Evolutionary conservation across 75 land plant species (phyloP), one percentile per base, ranked within the genome.

Genomic region (Picea glauca): DNA sequence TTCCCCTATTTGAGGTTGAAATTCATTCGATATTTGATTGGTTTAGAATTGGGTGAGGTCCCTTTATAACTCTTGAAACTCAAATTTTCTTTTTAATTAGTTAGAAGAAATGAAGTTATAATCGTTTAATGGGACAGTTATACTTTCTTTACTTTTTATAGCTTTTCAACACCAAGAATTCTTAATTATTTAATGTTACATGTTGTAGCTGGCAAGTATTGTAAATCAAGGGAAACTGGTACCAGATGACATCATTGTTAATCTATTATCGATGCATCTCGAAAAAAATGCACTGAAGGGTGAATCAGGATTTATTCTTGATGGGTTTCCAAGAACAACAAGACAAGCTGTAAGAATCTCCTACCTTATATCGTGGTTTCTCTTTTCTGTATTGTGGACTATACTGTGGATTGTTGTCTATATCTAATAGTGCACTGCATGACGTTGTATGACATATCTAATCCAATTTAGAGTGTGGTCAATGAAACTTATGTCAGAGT

Each of bases 311-410:
- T 94, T 94, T 57, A 91, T 94, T 75, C 91, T 94, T 72, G 98
- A 92, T 84, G 98, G 98, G 11, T 94, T 94, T 78, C 98, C 98
- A 35, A 80, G 98, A 32, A 94, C 95, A 59, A 66, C 88, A 60
- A 83, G 88, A 84, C 98, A 94, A 76, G 98, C 95, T 60, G 92
- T 93, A 80, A 87, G 90, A 8, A 67, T 67, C 59, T 74, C 17
- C 58, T 40, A 21, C 80, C 32, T 75, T 1, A 9, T 50, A 5
- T 70, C 21, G 2, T n/a, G 11, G 4, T n/a, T 40, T 43, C 9
- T 43, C n/a, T 20, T 1, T 50, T 35, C 38, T 9, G 56, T 50
- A 12, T 50, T 50, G 56, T 50, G 12, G 12, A 50, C 23, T 18
- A 4, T 11, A n/a, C 3, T 9, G 12, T 31, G 31, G 11, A 13